These are phyloP conservation scores for Zea luxurians DNA, from an alignment of 176 grass and related monocot species.

Conservation along the genomic window DNA sequence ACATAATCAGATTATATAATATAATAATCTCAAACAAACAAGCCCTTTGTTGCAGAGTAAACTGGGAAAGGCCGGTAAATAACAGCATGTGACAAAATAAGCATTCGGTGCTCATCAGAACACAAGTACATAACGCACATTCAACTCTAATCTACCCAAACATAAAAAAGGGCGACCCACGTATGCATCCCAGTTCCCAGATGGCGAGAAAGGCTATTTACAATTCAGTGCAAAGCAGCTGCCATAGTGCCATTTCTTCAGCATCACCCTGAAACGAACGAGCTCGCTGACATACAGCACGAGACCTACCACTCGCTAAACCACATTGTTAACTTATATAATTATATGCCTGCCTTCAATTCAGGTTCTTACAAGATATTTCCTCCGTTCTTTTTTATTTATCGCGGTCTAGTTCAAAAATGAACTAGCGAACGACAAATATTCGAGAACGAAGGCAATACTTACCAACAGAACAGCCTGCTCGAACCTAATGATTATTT, in stretches of 20 bases:
- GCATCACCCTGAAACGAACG: neutral
- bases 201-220: slow-evolving; percentile 51
- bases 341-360: neutral
- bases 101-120: neutral
- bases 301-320: neutral
- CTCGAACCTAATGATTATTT: slow-evolving; percentile 31
- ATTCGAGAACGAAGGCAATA: no score
- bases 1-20: no score
- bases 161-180: neutral
- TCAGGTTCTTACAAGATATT: slow-evolving; percentile 1
- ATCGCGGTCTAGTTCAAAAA: no score
- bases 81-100: neutral
- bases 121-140: neutral
- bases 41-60: neutral
- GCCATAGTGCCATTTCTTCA: slow-evolving; percentile 13
- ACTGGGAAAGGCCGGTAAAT: neutral
- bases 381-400: no score
- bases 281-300: neutral
- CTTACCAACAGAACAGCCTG: neutral
- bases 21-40: no score
- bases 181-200: slow-evolving; percentile 3
- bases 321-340: neutral
- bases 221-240: slow-evolving; percentile 11
- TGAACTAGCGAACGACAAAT: no score
- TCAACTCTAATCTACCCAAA: neutral